Evolutionary conservation across 2,329 filamentous ascomycete species (phyloP).

Genomic region (Ceratocystis destructans): DNA sequence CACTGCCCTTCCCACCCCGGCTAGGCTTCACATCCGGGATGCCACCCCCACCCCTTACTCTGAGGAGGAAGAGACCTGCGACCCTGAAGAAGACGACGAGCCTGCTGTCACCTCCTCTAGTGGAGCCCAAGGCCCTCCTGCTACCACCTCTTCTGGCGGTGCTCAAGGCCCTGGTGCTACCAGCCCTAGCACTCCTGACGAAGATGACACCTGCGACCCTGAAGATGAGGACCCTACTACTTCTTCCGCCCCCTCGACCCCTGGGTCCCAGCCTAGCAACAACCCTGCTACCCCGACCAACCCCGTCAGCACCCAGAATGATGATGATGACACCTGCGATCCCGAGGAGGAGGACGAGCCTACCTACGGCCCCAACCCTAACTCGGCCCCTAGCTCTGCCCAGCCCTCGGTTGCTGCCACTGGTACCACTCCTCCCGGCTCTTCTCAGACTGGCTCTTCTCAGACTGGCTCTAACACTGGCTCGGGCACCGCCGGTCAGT

Average conservation of each 20-base stretch:
- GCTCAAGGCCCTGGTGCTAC: not conserved
- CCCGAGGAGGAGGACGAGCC: not conserved
- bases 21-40: not conserved
- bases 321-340: not conserved
- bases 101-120: not conserved
- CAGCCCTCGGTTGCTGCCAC: constrained; percentile 26
- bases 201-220: not conserved
- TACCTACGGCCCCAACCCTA: not conserved
- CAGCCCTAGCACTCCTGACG: not conserved
- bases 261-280: too few relatives aligned
- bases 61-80: not conserved
- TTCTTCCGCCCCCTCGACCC: not conserved
- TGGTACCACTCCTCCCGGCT: constrained; percentile 12
- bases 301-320: not conserved
- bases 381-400: not conserved
- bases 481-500: constrained; percentile 25
- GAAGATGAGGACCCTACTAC: not conserved
- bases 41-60: constrained; percentile 18
- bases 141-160: not conserved
- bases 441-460: constrained; percentile 16
- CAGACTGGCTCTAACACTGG: constrained; percentile 21
- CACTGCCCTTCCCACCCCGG: constrained; percentile 20
- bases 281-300: not conserved
- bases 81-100: not conserved
- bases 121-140: not conserved